Conservation (phyloP, 768 basidiomycete genomes). For the Auricularia sp. region DNA sequence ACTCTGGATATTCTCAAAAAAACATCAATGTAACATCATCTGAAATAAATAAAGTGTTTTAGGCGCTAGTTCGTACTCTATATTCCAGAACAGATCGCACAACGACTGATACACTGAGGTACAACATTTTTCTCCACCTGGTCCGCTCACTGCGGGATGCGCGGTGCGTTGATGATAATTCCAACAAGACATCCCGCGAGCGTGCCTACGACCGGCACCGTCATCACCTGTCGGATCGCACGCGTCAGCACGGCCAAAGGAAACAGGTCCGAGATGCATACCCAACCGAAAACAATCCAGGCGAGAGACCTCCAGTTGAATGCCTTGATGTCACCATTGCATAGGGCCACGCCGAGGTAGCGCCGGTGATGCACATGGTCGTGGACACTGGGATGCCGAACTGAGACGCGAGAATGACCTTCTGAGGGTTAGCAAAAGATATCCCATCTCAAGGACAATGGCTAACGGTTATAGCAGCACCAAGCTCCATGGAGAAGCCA, state of each 20-base stretch:
- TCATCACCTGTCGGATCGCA: slow-evolving; percentile 9
- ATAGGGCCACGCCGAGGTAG: slow-evolving; percentile 26
- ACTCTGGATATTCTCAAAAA: too few relatives aligned
- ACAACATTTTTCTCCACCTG: too few relatives aligned
- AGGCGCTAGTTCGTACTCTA: too few relatives aligned
- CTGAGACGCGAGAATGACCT: slow-evolving; percentile 28
- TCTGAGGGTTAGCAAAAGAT: neutral
- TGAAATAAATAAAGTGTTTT: too few relatives aligned
- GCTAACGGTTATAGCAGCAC: slow-evolving; percentile 26
- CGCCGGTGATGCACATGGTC: slow-evolving; percentile 27
- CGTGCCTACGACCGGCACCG: slow-evolving; percentile 18
- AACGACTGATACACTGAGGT: too few relatives aligned
- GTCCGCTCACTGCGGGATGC: neutral
- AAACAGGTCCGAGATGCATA: neutral
- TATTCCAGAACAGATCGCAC: too few relatives aligned
- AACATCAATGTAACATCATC: too few relatives aligned
- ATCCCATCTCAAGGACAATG: neutral
- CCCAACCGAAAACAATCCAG: slow-evolving; percentile 23
- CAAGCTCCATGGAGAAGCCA: slow-evolving; percentile 34
- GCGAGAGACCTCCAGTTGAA: slow-evolving; percentile 24
- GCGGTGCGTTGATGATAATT: slow-evolving; percentile 24
- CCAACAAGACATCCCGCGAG: slow-evolving; percentile 18
- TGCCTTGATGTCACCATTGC: slow-evolving; percentile 19
- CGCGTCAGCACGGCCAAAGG: neutral
- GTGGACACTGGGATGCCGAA: slow-evolving; percentile 25